Evolutionary conservation across 2,329 filamentous ascomycete genomes (phyloP).

Genomic region (Sclerotinia minor): DNA sequence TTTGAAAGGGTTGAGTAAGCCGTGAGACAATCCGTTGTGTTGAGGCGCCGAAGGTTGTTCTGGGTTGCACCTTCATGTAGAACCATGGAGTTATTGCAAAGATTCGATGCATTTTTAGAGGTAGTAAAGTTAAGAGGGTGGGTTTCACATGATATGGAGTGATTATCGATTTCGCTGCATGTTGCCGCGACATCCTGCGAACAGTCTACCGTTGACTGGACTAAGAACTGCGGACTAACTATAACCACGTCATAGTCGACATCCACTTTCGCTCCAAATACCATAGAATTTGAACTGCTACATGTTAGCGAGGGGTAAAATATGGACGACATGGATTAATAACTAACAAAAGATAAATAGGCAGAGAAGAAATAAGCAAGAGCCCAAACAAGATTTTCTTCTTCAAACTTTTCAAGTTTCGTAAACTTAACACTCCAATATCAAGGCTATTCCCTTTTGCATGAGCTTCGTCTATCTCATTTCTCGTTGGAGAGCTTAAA

Average conservation of each 20-base stretch:
- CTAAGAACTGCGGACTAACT: conserved; percentile 30
- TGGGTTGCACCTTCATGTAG: conserved; percentile 24
- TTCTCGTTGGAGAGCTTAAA: conserved; percentile 51
- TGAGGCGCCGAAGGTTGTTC: conserved; percentile 26
- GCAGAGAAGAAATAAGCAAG: conserved; percentile 31
- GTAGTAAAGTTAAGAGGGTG: background rate
- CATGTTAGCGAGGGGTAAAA: background rate
- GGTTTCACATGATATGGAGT: conserved; percentile 13
- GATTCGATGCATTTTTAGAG: background rate
- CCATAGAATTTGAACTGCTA: conserved; percentile 31
- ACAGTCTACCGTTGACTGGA: background rate
- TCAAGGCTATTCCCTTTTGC: conserved; percentile 45
- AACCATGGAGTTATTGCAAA: conserved; percentile 6
- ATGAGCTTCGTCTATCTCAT: conserved; percentile 52
- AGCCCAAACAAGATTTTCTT: conserved; percentile 30
- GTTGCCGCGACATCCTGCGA: conserved; percentile 22
- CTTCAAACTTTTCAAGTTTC: conserved; percentile 42
- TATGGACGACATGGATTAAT: background rate
- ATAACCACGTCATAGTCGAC: conserved; percentile 33
- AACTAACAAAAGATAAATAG: conserved; percentile 37
- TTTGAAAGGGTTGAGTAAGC: conserved; percentile 29
- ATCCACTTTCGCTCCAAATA: conserved; percentile 31
- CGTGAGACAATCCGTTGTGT: conserved; percentile 32
- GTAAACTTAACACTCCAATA: conserved; percentile 47
- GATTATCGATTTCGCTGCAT: conserved; percentile 24